phyloP scores from a whole-genome alignment of 2,329 filamentous ascomycete genomes.

The Verticillium albo-atrum region DNA sequence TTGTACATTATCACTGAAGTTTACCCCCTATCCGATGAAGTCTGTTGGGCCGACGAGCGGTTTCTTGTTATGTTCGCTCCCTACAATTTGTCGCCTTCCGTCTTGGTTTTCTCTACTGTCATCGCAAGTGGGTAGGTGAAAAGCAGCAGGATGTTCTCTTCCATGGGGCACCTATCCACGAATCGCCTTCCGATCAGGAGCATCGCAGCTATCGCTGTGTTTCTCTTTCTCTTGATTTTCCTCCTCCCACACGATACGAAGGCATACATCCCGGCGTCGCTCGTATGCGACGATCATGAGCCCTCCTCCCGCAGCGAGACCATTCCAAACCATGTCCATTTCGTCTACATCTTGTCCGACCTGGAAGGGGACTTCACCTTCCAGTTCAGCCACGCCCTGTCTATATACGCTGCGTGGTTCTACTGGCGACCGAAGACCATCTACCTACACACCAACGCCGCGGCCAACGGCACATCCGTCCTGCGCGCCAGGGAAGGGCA shows the following conservation, averaged over 20 bases:
- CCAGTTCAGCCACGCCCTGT: slow-evolving; percentile 18
- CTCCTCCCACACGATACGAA: neutral
- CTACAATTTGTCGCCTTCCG: no score
- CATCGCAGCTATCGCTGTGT: neutral
- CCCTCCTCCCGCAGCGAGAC: neutral
- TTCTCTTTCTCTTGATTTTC: neutral
- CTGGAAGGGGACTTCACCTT: slow-evolving; percentile 13
- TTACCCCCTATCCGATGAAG: no score
- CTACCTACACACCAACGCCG: slow-evolving; percentile 21
- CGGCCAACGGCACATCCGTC: slow-evolving; percentile 6
- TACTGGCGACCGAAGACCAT: slow-evolving; percentile 16
- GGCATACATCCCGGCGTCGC: neutral
- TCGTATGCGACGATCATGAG: neutral
- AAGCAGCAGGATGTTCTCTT: no score
- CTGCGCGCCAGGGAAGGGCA: slow-evolving; percentile 5
- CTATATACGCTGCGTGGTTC: slow-evolving; percentile 15
- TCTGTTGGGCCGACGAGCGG: no score
- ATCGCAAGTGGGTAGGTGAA: no score
- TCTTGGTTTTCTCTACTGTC: no score
- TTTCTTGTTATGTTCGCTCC: no score
- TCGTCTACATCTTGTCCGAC: slow-evolving; percentile 16
- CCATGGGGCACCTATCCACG: neutral
- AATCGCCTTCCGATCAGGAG: neutral
- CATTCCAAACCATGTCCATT: slow-evolving; percentile 20
- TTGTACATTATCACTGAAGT: no score